Evolutionary conservation across 2,329 filamentous ascomycete genomes (phyloP).

Genomic region (Penicillium sp.): DNA sequence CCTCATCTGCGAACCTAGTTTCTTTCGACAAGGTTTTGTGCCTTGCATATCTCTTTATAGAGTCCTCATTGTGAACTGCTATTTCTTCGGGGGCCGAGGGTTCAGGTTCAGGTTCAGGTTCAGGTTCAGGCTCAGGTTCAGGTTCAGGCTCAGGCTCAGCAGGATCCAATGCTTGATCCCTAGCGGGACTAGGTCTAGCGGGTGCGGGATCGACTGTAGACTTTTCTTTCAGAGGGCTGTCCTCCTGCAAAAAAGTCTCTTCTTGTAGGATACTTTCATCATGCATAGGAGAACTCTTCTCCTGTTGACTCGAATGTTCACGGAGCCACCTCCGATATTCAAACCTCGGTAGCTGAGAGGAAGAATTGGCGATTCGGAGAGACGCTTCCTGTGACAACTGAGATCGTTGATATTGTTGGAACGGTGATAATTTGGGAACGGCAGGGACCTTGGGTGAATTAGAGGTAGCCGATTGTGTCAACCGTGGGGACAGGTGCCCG

Average conservation of each 20-base stretch:
- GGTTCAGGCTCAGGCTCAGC: no score
- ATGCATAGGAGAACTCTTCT: slow-evolving; percentile 6
- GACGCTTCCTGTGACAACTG: slow-evolving; percentile 20
- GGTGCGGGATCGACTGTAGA: neutral
- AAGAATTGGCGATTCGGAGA: slow-evolving; percentile 35
- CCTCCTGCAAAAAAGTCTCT: slow-evolving; percentile 7
- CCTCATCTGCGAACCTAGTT: slow-evolving; percentile 19
- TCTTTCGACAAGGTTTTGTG: slow-evolving; percentile 14
- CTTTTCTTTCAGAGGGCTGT: neutral
- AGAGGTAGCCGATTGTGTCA: neutral
- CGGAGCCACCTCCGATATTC: slow-evolving; percentile 36
- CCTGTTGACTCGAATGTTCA: slow-evolving; percentile 6
- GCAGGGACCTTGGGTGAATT: neutral
- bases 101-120: neutral
- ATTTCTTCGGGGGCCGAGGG: neutral
- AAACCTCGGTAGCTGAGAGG: slow-evolving; percentile 42
- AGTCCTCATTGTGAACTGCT: neutral
- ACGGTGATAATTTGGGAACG: neutral
- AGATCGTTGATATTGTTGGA: neutral
- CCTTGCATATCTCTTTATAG: neutral
- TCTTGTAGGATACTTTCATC: slow-evolving; percentile 10
- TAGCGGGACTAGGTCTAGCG: neutral
- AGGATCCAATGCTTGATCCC: neutral
- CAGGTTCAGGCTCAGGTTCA: no score
- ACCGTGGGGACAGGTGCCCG: neutral